Percentiles rank a stretch among this genome's conserved stretches.
Conservation (phyloP, 371 early-diverging fungal genomes). For the Mucor saturninus region DNA sequence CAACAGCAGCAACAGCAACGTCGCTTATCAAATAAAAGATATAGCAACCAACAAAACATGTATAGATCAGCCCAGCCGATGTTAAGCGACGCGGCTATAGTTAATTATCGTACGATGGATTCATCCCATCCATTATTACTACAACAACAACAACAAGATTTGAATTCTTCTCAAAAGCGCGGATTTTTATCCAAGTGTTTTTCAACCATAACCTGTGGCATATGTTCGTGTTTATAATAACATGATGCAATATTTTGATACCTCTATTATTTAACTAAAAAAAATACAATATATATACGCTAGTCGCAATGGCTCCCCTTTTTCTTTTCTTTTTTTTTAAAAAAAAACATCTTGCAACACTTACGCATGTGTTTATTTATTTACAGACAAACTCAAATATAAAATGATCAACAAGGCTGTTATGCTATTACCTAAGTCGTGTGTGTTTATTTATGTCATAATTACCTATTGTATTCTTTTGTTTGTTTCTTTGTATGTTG, state of each 20-base stretch:
- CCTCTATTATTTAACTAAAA: constrained; percentile 4
- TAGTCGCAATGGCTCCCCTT: no score
- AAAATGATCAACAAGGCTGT: no score
- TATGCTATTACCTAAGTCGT: no score
- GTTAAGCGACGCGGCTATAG: constrained; percentile 24
- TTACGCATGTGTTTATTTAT: no score
- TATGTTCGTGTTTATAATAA: constrained; percentile 20
- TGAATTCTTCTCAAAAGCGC: constrained; percentile 21
- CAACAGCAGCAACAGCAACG: constrained; percentile 21
- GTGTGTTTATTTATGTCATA: no score
- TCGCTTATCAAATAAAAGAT: constrained; percentile 23
- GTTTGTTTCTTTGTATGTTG: no score
- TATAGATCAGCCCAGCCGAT: constrained; percentile 33
- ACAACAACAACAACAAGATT: constrained; percentile 22
- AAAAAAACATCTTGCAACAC: no score
- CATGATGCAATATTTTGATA: constrained; percentile 6
- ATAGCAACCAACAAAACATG: constrained; percentile 14
- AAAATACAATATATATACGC: neutral
- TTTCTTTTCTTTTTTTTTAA: no score
- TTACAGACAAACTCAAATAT: no score
- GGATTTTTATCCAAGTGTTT: constrained; percentile 23
- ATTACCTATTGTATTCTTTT: no score
- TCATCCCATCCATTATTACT: constrained; percentile 20
- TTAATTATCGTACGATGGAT: constrained; percentile 32
- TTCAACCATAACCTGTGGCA: constrained; percentile 7